These are phyloP conservation scores for Petasospora rhodanensis DNA, from an alignment of 1,139 yeast species.

Conservation along the genomic window DNA sequence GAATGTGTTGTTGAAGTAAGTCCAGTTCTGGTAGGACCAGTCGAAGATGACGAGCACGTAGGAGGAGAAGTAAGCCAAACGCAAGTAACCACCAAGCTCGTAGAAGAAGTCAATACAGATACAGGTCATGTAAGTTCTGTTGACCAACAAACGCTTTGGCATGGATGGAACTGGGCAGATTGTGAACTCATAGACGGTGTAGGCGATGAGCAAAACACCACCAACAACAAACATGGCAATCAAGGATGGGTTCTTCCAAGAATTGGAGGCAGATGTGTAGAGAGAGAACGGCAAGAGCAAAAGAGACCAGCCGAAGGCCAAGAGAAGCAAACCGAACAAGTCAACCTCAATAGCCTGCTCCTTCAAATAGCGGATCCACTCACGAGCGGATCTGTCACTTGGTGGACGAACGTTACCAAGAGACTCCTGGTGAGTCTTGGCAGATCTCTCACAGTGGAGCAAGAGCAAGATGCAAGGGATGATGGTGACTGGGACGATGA, in stretches of 20 bases:
- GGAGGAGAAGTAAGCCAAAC: conserved; percentile 28
- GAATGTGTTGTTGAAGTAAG: conserved; percentile 32
- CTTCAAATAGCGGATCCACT: conserved; percentile 1
- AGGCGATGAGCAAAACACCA: conserved; percentile 29
- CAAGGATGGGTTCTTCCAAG: conserved; percentile 35
- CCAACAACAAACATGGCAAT: conserved; percentile 37
- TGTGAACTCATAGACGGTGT: conserved; percentile 28
- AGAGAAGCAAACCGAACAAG: conserved; percentile 32
- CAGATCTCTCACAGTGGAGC: conserved; percentile 29
- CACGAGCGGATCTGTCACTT: conserved; percentile 3
- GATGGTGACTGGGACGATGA: conserved; percentile 32
- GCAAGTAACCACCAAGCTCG: conserved; percentile 27
- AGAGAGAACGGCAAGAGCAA: conserved; percentile 35
- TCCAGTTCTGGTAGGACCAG: conserved; percentile 30
- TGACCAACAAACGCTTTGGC: conserved; percentile 32
- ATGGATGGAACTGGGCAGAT: conserved; percentile 33
- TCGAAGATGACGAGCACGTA: conserved; percentile 28
- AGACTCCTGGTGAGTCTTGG: conserved; percentile 18
- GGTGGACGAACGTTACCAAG: conserved; percentile 10
- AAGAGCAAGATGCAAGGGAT: conserved; percentile 30
- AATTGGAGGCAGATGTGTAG: conserved; percentile 28
- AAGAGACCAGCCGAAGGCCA: conserved; percentile 35
- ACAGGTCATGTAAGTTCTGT: conserved; percentile 33
- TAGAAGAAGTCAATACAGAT: conserved; percentile 31
- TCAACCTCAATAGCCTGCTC: conserved; percentile 30